These are phyloP conservation scores for Rhododendron mucronatum DNA, from an alignment of 148 eudicot genomes.

Conservation along the genomic window DNA sequence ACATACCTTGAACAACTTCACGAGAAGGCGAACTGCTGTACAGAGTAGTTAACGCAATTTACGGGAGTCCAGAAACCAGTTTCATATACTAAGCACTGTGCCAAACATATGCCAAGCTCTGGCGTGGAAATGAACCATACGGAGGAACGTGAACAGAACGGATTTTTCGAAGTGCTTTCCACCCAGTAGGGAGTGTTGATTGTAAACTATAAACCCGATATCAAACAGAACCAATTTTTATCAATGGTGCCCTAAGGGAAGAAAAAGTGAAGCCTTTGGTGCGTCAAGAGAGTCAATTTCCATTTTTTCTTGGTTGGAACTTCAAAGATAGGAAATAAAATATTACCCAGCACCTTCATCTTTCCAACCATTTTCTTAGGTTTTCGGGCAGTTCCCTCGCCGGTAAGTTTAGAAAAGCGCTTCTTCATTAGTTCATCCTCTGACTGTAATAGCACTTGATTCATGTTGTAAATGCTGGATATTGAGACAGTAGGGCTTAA, in stretches of 20 bases:
- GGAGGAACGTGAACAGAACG: conserved; percentile 50
- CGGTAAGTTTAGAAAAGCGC: conserved; percentile 47
- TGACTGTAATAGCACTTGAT: conserved; percentile 64
- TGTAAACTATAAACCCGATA: conserved; percentile 42
- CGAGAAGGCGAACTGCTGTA: conserved; percentile 60
- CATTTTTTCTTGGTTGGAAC: not conserved
- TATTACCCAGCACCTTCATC: conserved; percentile 86
- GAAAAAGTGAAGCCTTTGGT: conserved; percentile 73
- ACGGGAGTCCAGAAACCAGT: conserved; percentile 77
- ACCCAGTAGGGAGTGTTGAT: conserved; percentile 55
- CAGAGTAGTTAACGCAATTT: conserved; percentile 69
- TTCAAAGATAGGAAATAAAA: not conserved
- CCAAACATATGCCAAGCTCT: conserved; percentile 77
- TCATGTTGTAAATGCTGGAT: conserved; percentile 39
- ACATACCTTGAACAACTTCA: conserved; percentile 67
- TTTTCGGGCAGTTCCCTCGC: conserved; percentile 56
- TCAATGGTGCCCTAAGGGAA: conserved; percentile 44
- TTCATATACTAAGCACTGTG: conserved; percentile 75
- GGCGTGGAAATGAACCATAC: conserved; percentile 63
- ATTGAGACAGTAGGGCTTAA: not conserved
- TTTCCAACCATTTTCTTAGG: conserved; percentile 84
- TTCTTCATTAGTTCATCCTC: conserved; percentile 72
- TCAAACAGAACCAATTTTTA: conserved; percentile 48
- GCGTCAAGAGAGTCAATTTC: conserved; percentile 50
- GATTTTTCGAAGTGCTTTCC: conserved; percentile 60